Evolutionary conservation across 1,284 basidiomycete species (phyloP), one percentile per base, ranked within the genome.

Genomic region (Naganishia liquefaciens): DNA sequence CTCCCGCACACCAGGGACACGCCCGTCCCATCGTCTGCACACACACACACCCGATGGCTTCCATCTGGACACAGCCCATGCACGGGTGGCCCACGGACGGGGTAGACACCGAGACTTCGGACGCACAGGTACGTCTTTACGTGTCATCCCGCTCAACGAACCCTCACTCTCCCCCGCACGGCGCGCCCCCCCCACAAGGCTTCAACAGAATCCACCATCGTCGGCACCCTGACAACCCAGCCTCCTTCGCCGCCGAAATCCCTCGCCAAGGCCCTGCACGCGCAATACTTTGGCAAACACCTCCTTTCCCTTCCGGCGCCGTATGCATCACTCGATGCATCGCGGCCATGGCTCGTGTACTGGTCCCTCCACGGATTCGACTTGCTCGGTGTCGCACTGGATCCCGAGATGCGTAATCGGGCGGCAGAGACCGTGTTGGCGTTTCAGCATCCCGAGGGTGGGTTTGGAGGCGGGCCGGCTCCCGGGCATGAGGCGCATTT

Each of bases 391-490:
- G 86, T 90, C 1, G 86, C 81, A 0, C 74, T 96, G 46, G 93
- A 94, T 80, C 84, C 85, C 1, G 81, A 78, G 9, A 90, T 85
- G 67, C 89, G 87, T 75, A 83, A 88, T 68, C 82, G 85, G 57
- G 83, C 85, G n/a, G 86, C 91, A 69, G 82, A 88, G 58, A 95
- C 89, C 46, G 81, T 95, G 21, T 77, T 92, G 71, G 79, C 84
- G 4, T 88, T 87, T 79, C 88, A 93, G 72, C 87, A 91, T 71
- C 86, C 88, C 0, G 80, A 85, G 3, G 94, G 93, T 1, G 95
- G 95, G 1, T 98, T 98, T 75, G 87, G 87, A 10, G 95, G 94
- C 40, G 94, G 95, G 0, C 90, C 93, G 0, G 86, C 89, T 2
- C 73, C 76, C 60, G 68, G 74, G 2, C 96, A 99, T 74, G 82